Evolutionary conservation across 352 stramenopile species (phyloP).

Genomic region (Phytophthora nicotianae): DNA sequence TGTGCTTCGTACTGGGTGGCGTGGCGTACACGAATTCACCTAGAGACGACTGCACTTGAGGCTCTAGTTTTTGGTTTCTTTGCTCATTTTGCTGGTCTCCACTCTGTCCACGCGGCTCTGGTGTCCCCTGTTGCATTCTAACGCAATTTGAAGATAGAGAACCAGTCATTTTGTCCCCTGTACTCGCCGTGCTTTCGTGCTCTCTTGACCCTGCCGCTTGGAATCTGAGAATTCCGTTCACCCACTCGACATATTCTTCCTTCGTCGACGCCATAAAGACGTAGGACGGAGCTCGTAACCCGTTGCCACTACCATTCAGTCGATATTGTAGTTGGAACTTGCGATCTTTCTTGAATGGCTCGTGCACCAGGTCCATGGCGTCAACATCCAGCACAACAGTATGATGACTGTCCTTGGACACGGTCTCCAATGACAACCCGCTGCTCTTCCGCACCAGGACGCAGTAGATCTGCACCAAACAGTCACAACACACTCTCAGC

Average conservation of each 20-base stretch:
- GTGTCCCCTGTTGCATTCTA: conserved; percentile 2
- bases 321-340: conserved; percentile 49
- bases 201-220: conserved; percentile 9
- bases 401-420: conserved; percentile 42
- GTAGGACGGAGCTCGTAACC: conserved; percentile 33
- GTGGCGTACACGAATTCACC: conserved; percentile 58
- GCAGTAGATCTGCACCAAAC: conserved; percentile 48
- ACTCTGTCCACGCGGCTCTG: background rate
- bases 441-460: conserved; percentile 43
- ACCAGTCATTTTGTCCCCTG: background rate
- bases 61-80: conserved; percentile 3
- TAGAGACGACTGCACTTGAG: conserved; percentile 28
- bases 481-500: conserved; percentile 24
- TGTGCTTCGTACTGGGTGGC: conserved; percentile 67
- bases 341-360: conserved; percentile 35
- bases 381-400: conserved; percentile 41
- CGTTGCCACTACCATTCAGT: conserved; percentile 8
- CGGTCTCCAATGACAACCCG: conserved; percentile 45
- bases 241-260: conserved; percentile 40
- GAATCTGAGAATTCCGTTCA: conserved; percentile 40
- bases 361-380: conserved; percentile 44
- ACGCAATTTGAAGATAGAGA: background rate
- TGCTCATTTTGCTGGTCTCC: background rate
- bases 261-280: conserved; percentile 39
- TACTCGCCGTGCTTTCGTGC: conserved; percentile 3